A percentile compares a stretch with the other conserved stretches of the same genome.
These are phyloP conservation scores for Mortierella sp. DNA, from an alignment of 371 early-diverging fungal species.

Conservation along the genomic window DNA sequence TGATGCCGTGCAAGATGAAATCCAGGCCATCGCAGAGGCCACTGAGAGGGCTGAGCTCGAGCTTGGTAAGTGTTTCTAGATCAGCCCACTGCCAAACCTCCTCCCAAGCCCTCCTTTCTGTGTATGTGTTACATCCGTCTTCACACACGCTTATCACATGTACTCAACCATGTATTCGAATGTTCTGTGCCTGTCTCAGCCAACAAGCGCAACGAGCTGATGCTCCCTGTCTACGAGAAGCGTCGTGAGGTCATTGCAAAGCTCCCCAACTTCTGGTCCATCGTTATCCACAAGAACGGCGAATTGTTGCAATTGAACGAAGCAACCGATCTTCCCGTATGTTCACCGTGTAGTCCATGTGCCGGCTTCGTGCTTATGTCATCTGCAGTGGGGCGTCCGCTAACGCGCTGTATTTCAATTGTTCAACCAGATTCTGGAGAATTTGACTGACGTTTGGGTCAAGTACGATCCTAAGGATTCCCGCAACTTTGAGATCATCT, in stretches of 20 bases:
- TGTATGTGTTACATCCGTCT: not conserved
- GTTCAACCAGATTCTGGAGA: conserved; percentile 55
- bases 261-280: conserved; percentile 67
- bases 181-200: conserved; percentile 22
- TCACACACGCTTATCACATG: conserved; percentile 3
- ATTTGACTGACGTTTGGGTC: conserved; percentile 67
- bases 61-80: conserved; percentile 37
- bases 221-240: conserved; percentile 65
- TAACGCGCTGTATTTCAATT: not conserved
- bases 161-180: not conserved
- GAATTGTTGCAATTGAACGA: conserved; percentile 9
- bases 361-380: no score
- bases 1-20: conserved; percentile 54
- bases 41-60: conserved; percentile 52
- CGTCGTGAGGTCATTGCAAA: conserved; percentile 66
- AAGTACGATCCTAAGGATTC: conserved; percentile 61
- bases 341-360: conserved; percentile 17
- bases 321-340: conserved; percentile 54
- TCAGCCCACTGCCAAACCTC: not conserved
- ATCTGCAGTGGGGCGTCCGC: not conserved
- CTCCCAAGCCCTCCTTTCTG: not conserved
- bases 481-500: conserved; percentile 61
- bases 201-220: conserved; percentile 56
- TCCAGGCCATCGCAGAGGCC: conserved; percentile 39
- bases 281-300: conserved; percentile 53